phyloP scores from a whole-genome alignment of 768 basidiomycete genomes.

The Asterophora parasitica region DNA sequence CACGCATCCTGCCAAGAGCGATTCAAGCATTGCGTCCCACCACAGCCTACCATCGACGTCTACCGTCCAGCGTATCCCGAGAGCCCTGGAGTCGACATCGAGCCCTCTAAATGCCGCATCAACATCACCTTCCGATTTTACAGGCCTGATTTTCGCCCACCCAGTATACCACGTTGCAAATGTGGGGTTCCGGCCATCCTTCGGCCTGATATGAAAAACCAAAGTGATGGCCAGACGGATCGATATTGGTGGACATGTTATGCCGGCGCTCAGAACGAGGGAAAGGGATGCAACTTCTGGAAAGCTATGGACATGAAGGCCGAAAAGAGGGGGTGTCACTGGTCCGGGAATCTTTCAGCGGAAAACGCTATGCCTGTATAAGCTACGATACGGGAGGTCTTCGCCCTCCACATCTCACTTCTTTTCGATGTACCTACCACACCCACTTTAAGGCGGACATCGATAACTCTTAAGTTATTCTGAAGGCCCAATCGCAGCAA shows the following conservation, averaged over 20 bases:
- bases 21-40: slow-evolving; percentile 78
- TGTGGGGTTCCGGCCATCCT: slow-evolving; percentile 69
- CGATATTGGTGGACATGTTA: slow-evolving; percentile 82
- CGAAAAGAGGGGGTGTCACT: slow-evolving; percentile 57
- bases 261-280: slow-evolving; percentile 78
- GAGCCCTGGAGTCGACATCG: slow-evolving; percentile 23
- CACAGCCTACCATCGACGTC: slow-evolving; percentile 66
- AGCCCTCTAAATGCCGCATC: slow-evolving; percentile 65
- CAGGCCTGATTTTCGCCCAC: slow-evolving; percentile 71
- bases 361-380: too few relatives aligned
- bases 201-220: slow-evolving; percentile 75
- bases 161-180: slow-evolving; percentile 64
- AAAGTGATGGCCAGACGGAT: slow-evolving; percentile 47
- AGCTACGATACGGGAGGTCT: too few relatives aligned
- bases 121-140: slow-evolving; percentile 88
- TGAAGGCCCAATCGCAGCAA: too few relatives aligned
- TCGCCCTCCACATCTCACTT: too few relatives aligned
- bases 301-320: slow-evolving; percentile 68
- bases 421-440: too few relatives aligned
- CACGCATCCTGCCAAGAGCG: slow-evolving; percentile 79
- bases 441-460: too few relatives aligned
- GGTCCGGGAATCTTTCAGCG: slow-evolving; percentile 14
- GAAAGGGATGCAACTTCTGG: slow-evolving; percentile 77
- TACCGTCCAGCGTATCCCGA: slow-evolving; percentile 55
- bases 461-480: too few relatives aligned